A percentile compares a stretch with the other conserved stretches of the same genome.
phyloP scores from a whole-genome alignment of 2,329 filamentous ascomycete genomes.

The Coniochaeta hoffmannii region DNA sequence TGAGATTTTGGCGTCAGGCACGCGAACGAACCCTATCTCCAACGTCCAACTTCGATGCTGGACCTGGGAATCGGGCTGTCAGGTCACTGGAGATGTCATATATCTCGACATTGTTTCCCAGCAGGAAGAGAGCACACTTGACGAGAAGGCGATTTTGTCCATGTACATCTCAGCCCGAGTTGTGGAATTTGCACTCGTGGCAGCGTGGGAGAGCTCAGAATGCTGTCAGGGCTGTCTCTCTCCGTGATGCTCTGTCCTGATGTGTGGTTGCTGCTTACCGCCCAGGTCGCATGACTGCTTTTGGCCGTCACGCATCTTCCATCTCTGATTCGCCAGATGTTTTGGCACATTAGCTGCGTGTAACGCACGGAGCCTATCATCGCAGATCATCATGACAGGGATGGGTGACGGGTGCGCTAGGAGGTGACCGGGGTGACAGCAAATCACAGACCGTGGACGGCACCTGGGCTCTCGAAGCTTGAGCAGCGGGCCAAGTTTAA shows the following conservation, averaged over 20 bases:
- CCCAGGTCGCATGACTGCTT: conserved; percentile 13
- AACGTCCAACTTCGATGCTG: not conserved
- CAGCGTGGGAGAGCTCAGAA: not conserved
- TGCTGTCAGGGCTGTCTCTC: too few species aligned
- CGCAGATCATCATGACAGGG: conserved; percentile 15
- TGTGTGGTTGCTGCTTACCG: conserved; percentile 14
- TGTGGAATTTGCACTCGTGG: not conserved
- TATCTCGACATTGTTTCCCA: not conserved
- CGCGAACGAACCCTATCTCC: not conserved
- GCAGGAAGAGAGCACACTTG: not conserved
- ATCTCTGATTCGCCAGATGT: conserved; percentile 12
- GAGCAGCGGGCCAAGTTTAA: not conserved
- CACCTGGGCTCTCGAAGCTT: not conserved
- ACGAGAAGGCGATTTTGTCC: not conserved
- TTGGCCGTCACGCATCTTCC: conserved; percentile 14
- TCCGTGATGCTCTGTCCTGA: not conserved
- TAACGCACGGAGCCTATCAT: conserved; percentile 5
- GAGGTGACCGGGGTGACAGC: conserved; percentile 9
- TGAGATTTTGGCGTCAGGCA: conserved; percentile 5
- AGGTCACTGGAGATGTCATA: not conserved
- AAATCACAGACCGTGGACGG: not conserved
- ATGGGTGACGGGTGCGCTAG: conserved; percentile 10
- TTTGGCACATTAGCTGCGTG: not conserved
- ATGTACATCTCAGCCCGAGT: not conserved
- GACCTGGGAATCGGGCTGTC: not conserved